Conservation (phyloP, 768 basidiomycete genomes). For the Russula sp. region DNA sequence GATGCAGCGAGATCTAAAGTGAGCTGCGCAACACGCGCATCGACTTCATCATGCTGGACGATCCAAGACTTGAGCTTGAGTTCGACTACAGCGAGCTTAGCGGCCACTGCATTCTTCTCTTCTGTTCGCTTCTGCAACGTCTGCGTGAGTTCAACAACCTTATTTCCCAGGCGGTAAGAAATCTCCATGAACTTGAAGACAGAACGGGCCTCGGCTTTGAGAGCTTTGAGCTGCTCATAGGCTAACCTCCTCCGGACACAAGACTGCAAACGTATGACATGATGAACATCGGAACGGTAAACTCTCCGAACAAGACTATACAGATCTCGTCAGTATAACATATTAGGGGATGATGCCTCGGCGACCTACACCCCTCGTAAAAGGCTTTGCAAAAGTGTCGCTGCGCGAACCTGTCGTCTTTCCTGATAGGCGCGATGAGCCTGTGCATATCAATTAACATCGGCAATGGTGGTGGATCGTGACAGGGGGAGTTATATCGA, state of each 20-base stretch:
- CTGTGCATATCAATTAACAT: no score
- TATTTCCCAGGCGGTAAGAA: conserved; percentile 96
- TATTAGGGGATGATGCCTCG: not conserved
- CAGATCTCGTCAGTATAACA: conserved; percentile 2
- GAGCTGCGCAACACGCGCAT: conserved; percentile 62
- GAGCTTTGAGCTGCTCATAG: conserved; percentile 71
- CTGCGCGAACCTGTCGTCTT: conserved; percentile 51
- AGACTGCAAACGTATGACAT: conserved; percentile 82
- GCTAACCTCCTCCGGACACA: conserved; percentile 87
- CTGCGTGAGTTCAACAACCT: conserved; percentile 97
- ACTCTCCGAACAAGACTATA: conserved; percentile 46
- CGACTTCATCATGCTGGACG: conserved; percentile 80
- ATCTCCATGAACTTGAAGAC: conserved; percentile 98
- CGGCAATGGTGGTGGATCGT: no score
- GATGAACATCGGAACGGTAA: conserved; percentile 54
- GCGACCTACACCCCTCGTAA: conserved; percentile 78
- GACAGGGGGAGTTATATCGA: not conserved
- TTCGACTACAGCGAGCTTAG: conserved; percentile 71
- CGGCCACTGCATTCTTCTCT: conserved; percentile 83
- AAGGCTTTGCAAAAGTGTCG: conserved; percentile 70
- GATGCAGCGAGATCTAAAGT: conserved; percentile 60
- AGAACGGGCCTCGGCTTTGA: conserved; percentile 90
- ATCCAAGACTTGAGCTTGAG: conserved; percentile 82
- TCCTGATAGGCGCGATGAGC: conserved; percentile 54
- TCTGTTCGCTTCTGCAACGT: conserved; percentile 80